These are phyloP conservation scores for Dianthus caryophyllus DNA, from an alignment of 148 eudicot genomes.

Conservation along the genomic window DNA sequence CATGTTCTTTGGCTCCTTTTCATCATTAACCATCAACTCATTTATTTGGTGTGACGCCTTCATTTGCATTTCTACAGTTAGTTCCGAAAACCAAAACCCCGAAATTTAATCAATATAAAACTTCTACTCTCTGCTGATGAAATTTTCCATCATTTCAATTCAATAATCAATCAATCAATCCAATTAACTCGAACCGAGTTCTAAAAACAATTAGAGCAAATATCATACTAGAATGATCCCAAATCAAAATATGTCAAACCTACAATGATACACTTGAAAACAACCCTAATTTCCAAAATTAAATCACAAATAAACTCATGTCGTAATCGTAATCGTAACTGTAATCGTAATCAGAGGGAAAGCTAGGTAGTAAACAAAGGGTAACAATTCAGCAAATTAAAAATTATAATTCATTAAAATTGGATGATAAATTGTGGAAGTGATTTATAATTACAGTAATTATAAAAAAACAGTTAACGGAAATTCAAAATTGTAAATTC, in stretches of 20 bases:
- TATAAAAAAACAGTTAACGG: no score
- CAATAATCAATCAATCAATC: not conserved
- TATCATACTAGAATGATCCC: not conserved
- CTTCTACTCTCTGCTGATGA: not conserved
- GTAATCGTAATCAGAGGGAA: no score
- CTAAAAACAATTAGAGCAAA: no score
- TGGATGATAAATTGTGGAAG: no score
- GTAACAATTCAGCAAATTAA: no score
- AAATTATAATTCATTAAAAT: no score
- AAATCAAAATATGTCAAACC: not conserved
- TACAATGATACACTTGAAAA: not conserved
- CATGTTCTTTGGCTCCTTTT: conserved; percentile 1
- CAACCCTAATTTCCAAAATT: not conserved
- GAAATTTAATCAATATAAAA: not conserved
- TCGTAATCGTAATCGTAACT: no score
- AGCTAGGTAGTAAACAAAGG: no score
- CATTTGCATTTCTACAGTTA: not conserved
- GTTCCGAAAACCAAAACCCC: not conserved
- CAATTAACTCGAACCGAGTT: no score
- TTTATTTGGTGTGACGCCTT: conserved; percentile 13
- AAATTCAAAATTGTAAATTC: no score
- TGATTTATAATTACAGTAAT: no score
- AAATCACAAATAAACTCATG: no score
- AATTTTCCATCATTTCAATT: not conserved
- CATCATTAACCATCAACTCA: conserved; percentile 8